phyloP scores from a whole-genome alignment of 371 early-diverging fungal genomes.

The Mortierella sp. region DNA sequence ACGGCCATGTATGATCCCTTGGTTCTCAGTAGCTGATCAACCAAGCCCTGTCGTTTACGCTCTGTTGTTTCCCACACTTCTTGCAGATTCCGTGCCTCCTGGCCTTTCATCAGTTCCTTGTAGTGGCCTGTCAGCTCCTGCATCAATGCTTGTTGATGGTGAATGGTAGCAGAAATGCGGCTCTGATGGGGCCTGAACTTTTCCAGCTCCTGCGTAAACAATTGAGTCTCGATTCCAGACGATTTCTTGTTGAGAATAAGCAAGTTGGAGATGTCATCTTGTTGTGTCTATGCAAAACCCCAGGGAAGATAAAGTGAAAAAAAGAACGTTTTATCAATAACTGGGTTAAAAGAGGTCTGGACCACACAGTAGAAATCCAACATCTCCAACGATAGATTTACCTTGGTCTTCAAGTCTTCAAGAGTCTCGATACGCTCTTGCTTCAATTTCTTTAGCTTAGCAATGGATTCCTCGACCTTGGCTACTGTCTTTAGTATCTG shows the following conservation, averaged over 20 bases:
- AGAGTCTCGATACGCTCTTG: constrained; percentile 81
- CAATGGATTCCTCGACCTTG: constrained; percentile 75
- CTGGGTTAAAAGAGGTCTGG: not conserved
- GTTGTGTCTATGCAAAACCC: constrained; percentile 68
- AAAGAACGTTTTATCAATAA: not conserved
- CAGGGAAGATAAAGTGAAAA: not conserved
- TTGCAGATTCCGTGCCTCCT: constrained; percentile 75
- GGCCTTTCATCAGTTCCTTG: constrained; percentile 78
- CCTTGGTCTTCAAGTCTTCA: constrained; percentile 85
- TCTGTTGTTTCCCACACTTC: constrained; percentile 76
- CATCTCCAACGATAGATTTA: too few relatives aligned
- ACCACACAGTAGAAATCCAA: too few relatives aligned
- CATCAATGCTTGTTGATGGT: constrained; percentile 80
- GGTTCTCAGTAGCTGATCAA: constrained; percentile 70
- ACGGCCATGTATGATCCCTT: constrained; percentile 65
- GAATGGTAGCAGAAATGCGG: constrained; percentile 77
- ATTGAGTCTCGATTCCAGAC: constrained; percentile 79
- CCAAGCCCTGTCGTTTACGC: constrained; percentile 63
- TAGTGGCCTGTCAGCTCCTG: constrained; percentile 80
- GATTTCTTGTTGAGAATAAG: constrained; percentile 85
- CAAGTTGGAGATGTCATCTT: constrained; percentile 90
- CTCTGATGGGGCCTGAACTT: constrained; percentile 88
- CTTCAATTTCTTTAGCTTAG: constrained; percentile 81
- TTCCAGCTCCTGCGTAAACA: constrained; percentile 90
- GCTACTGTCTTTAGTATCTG: constrained; percentile 62